Conservation (phyloP, 371 early-diverging fungal genomes). For the Amoeboaphelidium protococcarum region DNA sequence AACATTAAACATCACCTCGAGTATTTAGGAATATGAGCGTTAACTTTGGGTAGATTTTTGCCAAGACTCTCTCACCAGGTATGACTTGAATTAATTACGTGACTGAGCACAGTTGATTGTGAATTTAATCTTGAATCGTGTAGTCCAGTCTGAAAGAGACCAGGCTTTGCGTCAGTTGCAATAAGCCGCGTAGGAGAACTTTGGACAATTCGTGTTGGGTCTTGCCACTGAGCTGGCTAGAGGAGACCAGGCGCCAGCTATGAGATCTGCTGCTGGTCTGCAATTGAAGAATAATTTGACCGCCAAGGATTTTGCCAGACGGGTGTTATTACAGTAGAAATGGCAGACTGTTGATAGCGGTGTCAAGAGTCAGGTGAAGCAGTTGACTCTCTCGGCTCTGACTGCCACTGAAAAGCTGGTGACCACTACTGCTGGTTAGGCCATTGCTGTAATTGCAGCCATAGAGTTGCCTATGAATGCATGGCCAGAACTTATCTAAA, state of each 20-base stretch:
- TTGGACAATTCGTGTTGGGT: constrained; percentile 26
- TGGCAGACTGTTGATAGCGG: constrained; percentile 3
- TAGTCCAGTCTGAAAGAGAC: constrained; percentile 20
- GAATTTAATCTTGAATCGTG: not conserved
- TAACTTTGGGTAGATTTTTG: constrained; percentile 30
- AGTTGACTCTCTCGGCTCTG: constrained; percentile 32
- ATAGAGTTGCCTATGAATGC: constrained; percentile 56
- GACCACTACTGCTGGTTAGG: constrained; percentile 34
- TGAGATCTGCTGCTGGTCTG: constrained; percentile 58
- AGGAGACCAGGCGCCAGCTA: constrained; percentile 23
- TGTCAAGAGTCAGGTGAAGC: constrained; percentile 3
- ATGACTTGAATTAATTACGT: constrained; percentile 6
- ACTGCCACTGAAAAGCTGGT: constrained; percentile 28
- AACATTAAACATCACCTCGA: no score
- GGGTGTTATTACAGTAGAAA: not conserved
- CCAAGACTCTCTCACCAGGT: constrained; percentile 42
- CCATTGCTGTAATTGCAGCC: constrained; percentile 62
- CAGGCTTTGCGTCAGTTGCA: constrained; percentile 47
- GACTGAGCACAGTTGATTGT: not conserved
- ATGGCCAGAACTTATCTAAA: constrained; percentile 59
- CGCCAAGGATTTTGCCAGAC: constrained; percentile 19
- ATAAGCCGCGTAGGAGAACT: constrained; percentile 38
- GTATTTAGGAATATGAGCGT: no score
- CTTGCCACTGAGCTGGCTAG: constrained; percentile 54
- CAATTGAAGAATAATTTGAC: constrained; percentile 67